Percentiles rank a stretch among this genome's conserved stretches.
Evolutionary conservation across 2,329 filamentous ascomycete genomes (phyloP).

Genomic region (Ascochyta pisi): DNA sequence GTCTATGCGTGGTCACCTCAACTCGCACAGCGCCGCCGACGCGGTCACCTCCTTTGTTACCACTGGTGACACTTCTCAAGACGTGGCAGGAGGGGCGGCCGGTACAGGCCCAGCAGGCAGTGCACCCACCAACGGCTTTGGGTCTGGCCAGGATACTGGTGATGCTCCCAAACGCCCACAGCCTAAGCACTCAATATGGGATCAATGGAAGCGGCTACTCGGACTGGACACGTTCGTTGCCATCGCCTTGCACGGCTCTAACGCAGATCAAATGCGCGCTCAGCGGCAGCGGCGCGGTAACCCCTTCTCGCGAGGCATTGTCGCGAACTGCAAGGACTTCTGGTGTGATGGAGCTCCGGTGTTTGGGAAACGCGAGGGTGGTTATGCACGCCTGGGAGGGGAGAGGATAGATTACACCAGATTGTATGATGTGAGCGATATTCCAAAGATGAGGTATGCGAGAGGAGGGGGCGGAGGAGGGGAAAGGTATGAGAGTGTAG

Average conservation of each 20-base stretch:
- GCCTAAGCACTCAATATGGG: constrained; percentile 71
- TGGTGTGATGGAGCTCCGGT: constrained; percentile 90
- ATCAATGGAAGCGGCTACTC: constrained; percentile 82
- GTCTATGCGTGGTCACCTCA: constrained; percentile 84
- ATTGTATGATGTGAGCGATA: constrained; percentile 92
- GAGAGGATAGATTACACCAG: constrained; percentile 83
- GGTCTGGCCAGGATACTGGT: constrained; percentile 64
- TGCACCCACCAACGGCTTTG: constrained; percentile 61
- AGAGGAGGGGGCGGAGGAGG: constrained; percentile 40
- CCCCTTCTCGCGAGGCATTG: constrained; percentile 80
- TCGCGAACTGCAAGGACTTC: constrained; percentile 95
- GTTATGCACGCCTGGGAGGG: constrained; percentile 78
- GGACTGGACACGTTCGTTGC: constrained; percentile 94
- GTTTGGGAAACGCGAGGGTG: constrained; percentile 76
- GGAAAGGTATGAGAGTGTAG: constrained; percentile 68
- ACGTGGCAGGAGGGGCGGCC: constrained; percentile 52
- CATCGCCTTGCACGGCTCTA: constrained; percentile 79
- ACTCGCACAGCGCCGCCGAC: constrained; percentile 62
- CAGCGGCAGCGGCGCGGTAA: constrained; percentile 64
- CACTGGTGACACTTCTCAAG: constrained; percentile 68
- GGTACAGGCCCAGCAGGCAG: constrained; percentile 21
- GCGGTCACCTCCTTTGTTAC: constrained; percentile 77
- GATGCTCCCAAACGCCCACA: constrained; percentile 49
- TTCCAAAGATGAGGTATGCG: constrained; percentile 71
- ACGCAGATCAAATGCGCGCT: constrained; percentile 49